A percentile compares a stretch with the other conserved stretches of the same genome.
These are phyloP conservation scores for Cladosporium sp. DNA, from an alignment of 2,329 filamentous ascomycete species.

Conservation along the genomic window DNA sequence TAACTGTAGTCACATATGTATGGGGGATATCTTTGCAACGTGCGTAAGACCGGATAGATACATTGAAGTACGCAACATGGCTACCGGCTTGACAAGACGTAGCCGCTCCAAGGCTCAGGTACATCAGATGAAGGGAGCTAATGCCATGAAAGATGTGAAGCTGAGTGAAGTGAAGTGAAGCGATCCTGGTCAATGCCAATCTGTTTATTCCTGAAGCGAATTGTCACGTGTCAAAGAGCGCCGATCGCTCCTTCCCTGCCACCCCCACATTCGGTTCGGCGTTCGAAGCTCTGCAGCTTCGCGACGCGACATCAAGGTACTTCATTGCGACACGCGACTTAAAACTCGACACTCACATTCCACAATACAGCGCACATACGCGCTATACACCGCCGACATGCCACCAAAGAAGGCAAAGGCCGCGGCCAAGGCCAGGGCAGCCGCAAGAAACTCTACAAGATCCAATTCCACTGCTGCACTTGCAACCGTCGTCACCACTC, in stretches of 20 bases:
- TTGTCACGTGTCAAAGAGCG: conserved; percentile 5
- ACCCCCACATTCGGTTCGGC: background rate
- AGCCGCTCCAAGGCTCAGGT: background rate
- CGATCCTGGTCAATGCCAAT: background rate
- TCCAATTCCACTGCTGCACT: conserved; percentile 20
- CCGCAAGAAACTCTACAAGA: conserved; percentile 5
- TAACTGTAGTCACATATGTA: background rate
- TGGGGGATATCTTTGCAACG: background rate
- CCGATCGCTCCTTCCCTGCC: conserved; percentile 8
- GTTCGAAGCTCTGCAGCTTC: background rate
- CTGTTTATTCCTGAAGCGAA: background rate
- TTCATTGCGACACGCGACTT: background rate
- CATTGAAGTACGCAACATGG: background rate
- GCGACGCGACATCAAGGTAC: conserved; percentile 10
- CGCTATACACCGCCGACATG: conserved; percentile 22
- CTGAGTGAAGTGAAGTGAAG: background rate
- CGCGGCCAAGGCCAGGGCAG: background rate
- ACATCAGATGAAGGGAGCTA: background rate
- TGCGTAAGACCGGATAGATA: background rate
- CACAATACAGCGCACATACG: background rate
- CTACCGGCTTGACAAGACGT: background rate
- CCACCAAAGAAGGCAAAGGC: conserved; percentile 28
- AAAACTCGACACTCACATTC: background rate
- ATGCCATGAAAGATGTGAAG: background rate
- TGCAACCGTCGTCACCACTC: conserved; percentile 27